These are phyloP conservation scores for Venturia effusa DNA, from an alignment of 2,329 filamentous ascomycete species.

Conservation along the genomic window DNA sequence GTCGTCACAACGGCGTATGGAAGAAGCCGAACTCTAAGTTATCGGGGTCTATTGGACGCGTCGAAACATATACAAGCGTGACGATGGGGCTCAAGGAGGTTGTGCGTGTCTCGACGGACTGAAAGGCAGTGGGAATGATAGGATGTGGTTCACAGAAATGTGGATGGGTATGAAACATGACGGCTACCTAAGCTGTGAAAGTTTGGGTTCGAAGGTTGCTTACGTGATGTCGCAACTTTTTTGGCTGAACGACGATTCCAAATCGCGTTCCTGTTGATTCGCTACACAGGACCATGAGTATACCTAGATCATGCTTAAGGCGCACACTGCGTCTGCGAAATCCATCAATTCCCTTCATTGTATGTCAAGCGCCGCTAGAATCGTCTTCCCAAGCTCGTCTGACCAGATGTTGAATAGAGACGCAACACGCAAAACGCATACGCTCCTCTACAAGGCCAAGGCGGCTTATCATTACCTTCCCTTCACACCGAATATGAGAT, in stretches of 20 bases:
- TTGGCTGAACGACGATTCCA: not conserved
- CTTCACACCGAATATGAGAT: constrained; percentile 28
- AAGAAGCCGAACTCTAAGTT: not conserved
- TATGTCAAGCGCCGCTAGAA: not conserved
- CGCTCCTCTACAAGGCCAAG: constrained; percentile 15
- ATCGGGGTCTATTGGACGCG: not conserved
- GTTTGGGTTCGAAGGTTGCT: too few relatives aligned
- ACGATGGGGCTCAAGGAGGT: not conserved
- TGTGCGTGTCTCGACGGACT: not conserved
- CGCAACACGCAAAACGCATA: constrained; percentile 14
- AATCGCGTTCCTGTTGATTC: not conserved
- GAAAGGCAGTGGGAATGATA: not conserved
- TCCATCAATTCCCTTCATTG: not conserved
- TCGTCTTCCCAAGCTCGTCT: not conserved
- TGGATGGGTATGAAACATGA: not conserved
- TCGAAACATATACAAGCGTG: not conserved
- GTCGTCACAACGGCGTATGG: not conserved
- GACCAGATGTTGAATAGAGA: constrained; percentile 17
- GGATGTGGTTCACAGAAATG: not conserved
- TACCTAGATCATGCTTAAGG: constrained; percentile 3
- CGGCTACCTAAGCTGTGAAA: too few relatives aligned
- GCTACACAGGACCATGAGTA: not conserved
- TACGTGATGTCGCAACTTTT: not conserved
- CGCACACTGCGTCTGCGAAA: not conserved
- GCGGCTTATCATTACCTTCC: constrained; percentile 34